A percentile compares a stretch with the other conserved stretches of the same genome.
These are phyloP conservation scores for Pleurotus cornucopiae DNA, from an alignment of 768 basidiomycete species.

Conservation along the genomic window DNA sequence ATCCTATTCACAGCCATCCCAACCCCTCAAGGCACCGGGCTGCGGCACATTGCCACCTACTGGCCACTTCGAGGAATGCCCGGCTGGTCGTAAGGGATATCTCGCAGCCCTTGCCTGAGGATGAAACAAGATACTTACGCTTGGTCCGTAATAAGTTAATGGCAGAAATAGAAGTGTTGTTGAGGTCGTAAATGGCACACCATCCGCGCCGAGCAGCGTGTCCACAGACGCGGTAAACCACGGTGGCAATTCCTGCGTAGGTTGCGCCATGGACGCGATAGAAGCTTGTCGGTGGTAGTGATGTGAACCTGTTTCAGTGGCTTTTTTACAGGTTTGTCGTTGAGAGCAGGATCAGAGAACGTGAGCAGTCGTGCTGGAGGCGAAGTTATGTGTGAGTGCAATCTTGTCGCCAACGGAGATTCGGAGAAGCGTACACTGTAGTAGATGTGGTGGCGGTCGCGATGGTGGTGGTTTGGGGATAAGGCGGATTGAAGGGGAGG, in stretches of 20 bases:
- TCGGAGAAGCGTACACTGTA: background rate
- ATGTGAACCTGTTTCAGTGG: background rate
- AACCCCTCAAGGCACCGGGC: background rate
- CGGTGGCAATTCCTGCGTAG: slow-evolving; percentile 64
- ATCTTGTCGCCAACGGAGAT: background rate
- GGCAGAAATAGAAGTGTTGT: slow-evolving; percentile 60
- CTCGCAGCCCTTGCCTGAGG: background rate
- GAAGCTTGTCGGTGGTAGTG: background rate
- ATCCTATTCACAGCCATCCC: background rate
- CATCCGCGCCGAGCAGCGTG: slow-evolving; percentile 48
- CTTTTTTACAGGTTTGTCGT: background rate
- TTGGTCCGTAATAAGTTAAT: slow-evolving; percentile 79
- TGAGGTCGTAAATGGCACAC: slow-evolving; percentile 50
- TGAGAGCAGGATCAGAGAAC: background rate
- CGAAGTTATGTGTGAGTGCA: background rate
- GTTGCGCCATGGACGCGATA: slow-evolving; percentile 42
- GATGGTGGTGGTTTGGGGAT: background rate
- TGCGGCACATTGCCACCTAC: background rate
- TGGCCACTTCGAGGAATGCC: background rate
- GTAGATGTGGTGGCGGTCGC: background rate
- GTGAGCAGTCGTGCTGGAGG: slow-evolving; percentile 3
- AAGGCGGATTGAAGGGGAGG: background rate
- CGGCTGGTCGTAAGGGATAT: background rate
- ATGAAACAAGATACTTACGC: slow-evolving; percentile 45
- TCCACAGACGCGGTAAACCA: slow-evolving; percentile 64